Conservation (phyloP, 305 asterid species). For the Galium porrigens region DNA sequence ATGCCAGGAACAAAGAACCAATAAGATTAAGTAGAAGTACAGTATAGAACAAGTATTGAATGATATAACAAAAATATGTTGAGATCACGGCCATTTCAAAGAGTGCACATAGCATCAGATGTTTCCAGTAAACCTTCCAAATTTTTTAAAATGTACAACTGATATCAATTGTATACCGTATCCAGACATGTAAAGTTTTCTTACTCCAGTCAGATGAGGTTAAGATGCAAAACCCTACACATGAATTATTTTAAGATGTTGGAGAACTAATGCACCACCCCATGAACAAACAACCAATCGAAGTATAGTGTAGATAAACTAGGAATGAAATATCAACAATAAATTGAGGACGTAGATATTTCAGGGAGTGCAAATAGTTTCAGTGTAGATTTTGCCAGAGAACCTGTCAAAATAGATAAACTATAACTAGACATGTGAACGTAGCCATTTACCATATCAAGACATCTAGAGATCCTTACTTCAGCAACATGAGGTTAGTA, state of each 20-base stretch:
- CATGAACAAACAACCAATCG: background rate
- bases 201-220: background rate
- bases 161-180: background rate
- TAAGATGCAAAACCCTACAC: background rate
- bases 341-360: background rate
- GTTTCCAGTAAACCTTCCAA: background rate
- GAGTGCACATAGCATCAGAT: background rate
- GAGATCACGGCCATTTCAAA: background rate
- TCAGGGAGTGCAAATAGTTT: background rate
- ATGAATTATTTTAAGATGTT: background rate
- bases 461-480: background rate
- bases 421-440: background rate
- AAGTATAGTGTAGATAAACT: background rate
- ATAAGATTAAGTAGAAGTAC: background rate
- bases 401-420: background rate
- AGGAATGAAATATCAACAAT: background rate
- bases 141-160: background rate
- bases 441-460: background rate
- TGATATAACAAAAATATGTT: background rate
- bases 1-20: slow-evolving; percentile 18
- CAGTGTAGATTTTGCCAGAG: background rate
- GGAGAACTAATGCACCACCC: background rate
- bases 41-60: background rate
- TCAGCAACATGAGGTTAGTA: background rate
- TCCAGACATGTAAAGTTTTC: background rate